These are phyloP conservation scores for Podila verticillata DNA, from an alignment of 192 early-diverging fungal genomes.

Conservation along the genomic window DNA sequence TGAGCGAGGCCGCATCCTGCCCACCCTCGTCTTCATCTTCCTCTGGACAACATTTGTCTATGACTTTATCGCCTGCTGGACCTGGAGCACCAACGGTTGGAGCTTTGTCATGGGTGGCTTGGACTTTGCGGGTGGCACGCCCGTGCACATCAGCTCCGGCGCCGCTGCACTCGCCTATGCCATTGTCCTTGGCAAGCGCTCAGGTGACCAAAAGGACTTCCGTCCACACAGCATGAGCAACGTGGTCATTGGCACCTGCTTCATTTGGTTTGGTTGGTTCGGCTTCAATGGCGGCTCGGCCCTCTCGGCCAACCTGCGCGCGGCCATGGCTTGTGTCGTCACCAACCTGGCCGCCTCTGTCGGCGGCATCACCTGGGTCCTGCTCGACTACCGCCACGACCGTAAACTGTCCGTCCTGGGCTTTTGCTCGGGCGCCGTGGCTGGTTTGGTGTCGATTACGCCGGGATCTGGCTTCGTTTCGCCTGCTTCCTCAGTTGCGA, in stretches of 20 bases:
- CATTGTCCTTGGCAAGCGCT: slow-evolving; percentile 83
- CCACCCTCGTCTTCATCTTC: slow-evolving; percentile 90
- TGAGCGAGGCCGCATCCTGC: slow-evolving; percentile 87
- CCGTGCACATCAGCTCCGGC: slow-evolving; percentile 94
- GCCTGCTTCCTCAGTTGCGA: slow-evolving; percentile 82
- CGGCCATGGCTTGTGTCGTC: slow-evolving; percentile 85
- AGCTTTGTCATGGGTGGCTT: slow-evolving; percentile 80
- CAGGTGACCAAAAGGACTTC: slow-evolving; percentile 75
- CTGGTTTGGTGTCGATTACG: slow-evolving; percentile 93
- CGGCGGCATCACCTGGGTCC: slow-evolving; percentile 87
- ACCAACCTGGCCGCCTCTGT: slow-evolving; percentile 88
- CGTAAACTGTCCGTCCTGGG: slow-evolving; percentile 89
- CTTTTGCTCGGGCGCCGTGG: slow-evolving; percentile 95
- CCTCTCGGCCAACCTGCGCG: slow-evolving; percentile 81
- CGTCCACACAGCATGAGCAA: slow-evolving; percentile 92
- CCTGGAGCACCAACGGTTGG: slow-evolving; percentile 93
- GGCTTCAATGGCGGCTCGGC: slow-evolving; percentile 96
- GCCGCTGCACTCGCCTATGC: slow-evolving; percentile 90
- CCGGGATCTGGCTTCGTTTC: slow-evolving; percentile 91
- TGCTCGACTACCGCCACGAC: slow-evolving; percentile 81
- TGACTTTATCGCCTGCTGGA: slow-evolving; percentile 95
- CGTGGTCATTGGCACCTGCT: slow-evolving; percentile 88
- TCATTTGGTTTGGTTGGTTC: slow-evolving; percentile 97
- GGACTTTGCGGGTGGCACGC: slow-evolving; percentile 97
- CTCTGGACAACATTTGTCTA: slow-evolving; percentile 95